These are phyloP conservation scores for Typha latifolia DNA, from an alignment of 176 grass and related monocot genomes.

Conservation along the genomic window DNA sequence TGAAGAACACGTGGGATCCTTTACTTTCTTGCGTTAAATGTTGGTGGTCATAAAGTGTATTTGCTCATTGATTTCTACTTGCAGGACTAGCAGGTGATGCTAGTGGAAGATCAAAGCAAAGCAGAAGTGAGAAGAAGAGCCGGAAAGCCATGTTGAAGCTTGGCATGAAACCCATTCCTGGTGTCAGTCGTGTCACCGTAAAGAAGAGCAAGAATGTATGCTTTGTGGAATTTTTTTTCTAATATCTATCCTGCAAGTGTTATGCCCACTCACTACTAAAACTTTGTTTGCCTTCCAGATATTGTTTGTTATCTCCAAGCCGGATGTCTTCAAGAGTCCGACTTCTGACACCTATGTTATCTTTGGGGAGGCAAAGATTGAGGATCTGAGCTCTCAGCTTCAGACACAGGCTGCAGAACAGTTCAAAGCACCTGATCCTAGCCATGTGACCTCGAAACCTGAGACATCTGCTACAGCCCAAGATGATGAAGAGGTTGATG, in stretches of 20 bases:
- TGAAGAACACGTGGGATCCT: not conserved
- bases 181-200: slow-evolving; percentile 66
- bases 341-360: slow-evolving; percentile 63
- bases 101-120: slow-evolving; percentile 61
- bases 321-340: slow-evolving; percentile 72
- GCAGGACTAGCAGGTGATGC: slow-evolving; percentile 47
- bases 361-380: slow-evolving; percentile 63
- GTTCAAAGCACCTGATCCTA: slow-evolving; percentile 46
- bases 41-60: not conserved
- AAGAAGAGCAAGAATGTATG: slow-evolving; percentile 78
- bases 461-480: slow-evolving; percentile 27
- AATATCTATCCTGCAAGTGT: not conserved
- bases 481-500: slow-evolving; percentile 45
- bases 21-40: not conserved
- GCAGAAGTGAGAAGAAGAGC: slow-evolving; percentile 76
- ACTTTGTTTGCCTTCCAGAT: slow-evolving; percentile 18
- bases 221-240: not conserved
- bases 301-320: slow-evolving; percentile 60
- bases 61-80: not conserved
- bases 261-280: not conserved
- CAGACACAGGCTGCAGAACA: slow-evolving; percentile 52
- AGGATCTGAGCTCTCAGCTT: slow-evolving; percentile 51
- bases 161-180: slow-evolving; percentile 62
- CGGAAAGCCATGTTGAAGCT: slow-evolving; percentile 76
- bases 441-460: slow-evolving; percentile 36